Conservation (phyloP, 768 basidiomycete genomes). For the Hemileccinum impolitum region DNA sequence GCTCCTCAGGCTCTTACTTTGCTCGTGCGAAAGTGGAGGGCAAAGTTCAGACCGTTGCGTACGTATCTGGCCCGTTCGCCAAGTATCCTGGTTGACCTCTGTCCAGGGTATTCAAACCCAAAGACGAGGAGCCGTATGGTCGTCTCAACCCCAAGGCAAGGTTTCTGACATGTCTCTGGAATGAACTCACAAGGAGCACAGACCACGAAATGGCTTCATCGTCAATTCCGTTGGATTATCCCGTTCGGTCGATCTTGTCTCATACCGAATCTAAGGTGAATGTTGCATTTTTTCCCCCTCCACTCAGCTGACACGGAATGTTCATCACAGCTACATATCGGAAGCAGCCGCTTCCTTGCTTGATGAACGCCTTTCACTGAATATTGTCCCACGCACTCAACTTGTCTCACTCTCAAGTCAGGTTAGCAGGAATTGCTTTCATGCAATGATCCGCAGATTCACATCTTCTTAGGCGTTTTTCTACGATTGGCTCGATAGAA, state of each 20-base stretch:
- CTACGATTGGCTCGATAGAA: slow-evolving; percentile 89
- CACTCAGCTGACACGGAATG: not conserved
- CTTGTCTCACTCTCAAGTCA: slow-evolving; percentile 80
- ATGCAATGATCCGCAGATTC: not conserved
- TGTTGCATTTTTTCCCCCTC: not conserved
- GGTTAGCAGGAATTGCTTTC: slow-evolving; percentile 26
- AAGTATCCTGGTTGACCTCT: slow-evolving; percentile 2
- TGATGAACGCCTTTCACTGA: slow-evolving; percentile 65
- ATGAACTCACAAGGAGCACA: slow-evolving; percentile 24
- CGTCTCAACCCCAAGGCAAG: slow-evolving; percentile 79
- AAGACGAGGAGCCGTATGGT: slow-evolving; percentile 89
- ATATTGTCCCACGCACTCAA: slow-evolving; percentile 85
- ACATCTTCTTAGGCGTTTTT: slow-evolving; percentile 66
- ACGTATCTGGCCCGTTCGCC: slow-evolving; percentile 27
- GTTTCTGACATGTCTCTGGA: not conserved
- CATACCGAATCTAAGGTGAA: slow-evolving; percentile 82
- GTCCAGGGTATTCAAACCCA: slow-evolving; percentile 83
- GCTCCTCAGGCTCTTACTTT: slow-evolving; percentile 89
- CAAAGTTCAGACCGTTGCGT: slow-evolving; percentile 78
- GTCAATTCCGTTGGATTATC: slow-evolving; percentile 85
- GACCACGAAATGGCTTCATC: slow-evolving; percentile 89
- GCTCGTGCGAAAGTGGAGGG: slow-evolving; percentile 81
- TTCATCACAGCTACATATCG: slow-evolving; percentile 65
- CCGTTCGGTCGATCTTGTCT: slow-evolving; percentile 88
- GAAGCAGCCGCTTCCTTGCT: slow-evolving; percentile 87